These are phyloP conservation scores for Tephrocybe sp. DNA, from an alignment of 768 basidiomycete genomes.

Conservation along the genomic window DNA sequence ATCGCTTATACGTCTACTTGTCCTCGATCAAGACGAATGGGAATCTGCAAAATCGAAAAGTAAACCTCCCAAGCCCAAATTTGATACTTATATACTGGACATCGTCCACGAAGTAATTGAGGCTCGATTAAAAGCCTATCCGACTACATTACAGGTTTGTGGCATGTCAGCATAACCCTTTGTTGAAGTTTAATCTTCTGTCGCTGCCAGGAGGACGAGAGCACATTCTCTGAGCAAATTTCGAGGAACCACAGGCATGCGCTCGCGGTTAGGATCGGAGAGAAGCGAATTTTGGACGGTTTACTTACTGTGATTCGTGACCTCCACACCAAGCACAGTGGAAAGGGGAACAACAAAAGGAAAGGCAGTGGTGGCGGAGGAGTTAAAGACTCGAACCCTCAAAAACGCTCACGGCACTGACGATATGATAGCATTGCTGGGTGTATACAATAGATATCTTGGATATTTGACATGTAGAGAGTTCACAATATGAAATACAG, in stretches of 20 bases:
- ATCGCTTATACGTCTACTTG: slow-evolving; percentile 64
- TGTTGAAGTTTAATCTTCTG: slow-evolving; percentile 1
- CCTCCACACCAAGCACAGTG: slow-evolving; percentile 1
- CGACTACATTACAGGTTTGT: slow-evolving; percentile 57
- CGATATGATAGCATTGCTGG: neutral
- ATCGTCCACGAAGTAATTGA: slow-evolving; percentile 49
- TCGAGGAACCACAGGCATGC: slow-evolving; percentile 56
- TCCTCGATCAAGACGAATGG: slow-evolving; percentile 57
- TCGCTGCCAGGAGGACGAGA: slow-evolving; percentile 47
- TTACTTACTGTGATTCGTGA: slow-evolving; percentile 22
- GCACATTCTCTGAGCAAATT: slow-evolving; percentile 35
- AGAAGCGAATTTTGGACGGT: slow-evolving; percentile 63
- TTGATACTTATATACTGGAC: slow-evolving; percentile 44
- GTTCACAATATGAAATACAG: too few relatives aligned
- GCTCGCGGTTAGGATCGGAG: slow-evolving; percentile 71
- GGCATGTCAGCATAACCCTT: slow-evolving; percentile 2
- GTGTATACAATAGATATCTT: too few relatives aligned
- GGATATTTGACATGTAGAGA: too few relatives aligned
- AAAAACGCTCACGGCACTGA: slow-evolving; percentile 15
- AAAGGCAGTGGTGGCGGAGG: slow-evolving; percentile 5
- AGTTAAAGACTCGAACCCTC: slow-evolving; percentile 6
- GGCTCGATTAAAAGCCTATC: slow-evolving; percentile 52
- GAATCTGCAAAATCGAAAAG: slow-evolving; percentile 54
- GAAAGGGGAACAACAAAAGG: slow-evolving; percentile 14
- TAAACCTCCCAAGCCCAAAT: slow-evolving; percentile 71